Base-by-base conservation (phyloP, 495 filamentous ascomycete genomes). In the Aspergillus haitiensis region DNA sequence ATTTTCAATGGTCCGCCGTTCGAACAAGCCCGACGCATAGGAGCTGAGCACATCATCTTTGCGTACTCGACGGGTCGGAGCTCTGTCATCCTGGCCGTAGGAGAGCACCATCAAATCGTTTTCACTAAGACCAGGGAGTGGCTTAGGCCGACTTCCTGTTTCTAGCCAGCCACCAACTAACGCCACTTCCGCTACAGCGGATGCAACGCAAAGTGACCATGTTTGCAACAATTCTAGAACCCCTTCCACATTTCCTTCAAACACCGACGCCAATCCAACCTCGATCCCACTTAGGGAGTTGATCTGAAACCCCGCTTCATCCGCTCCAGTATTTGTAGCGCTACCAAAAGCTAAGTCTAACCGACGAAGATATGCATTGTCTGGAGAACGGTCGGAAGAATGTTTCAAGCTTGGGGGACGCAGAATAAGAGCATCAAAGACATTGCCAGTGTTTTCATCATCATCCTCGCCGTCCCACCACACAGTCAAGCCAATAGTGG, bases 381-480 rank as follows among this genome's bases (percentile, higher is more conserved):
- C 68, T 21, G 78, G 71, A 56, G 76, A 73, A 21, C 72, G 27
- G 44, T 21, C 57, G 57, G 83, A 82, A 7, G 64, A 66, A 7
- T 60, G 32, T 5, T 72, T 61, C 11, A 64, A 61, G n/a, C 61
- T 64, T 39, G 65, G 67, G 13, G 69, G 69, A 32, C 70, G 72
- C 40, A 64, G 51, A 55, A 72, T 71, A 37, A 69, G 58, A 31
- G 63, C 69, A 21, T 61, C 64, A 16, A 73, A 61, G 33, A 45
- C 53, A 7, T 49, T 44, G 32, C 65, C 65, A 0, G 70, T 56
- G 13, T 68, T 68, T 10, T 67, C 70, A 15, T 87, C 70, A 15
- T 87, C 80, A 53, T 86, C 85, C 13, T 89, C 82, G 37, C 92
- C 89, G 69, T 92, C 86, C 91, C 92, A 95, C 92, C 92, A 97